phyloP scores from a whole-genome alignment of 306 rosid genomes.

The Echinosophora koreensis region DNA sequence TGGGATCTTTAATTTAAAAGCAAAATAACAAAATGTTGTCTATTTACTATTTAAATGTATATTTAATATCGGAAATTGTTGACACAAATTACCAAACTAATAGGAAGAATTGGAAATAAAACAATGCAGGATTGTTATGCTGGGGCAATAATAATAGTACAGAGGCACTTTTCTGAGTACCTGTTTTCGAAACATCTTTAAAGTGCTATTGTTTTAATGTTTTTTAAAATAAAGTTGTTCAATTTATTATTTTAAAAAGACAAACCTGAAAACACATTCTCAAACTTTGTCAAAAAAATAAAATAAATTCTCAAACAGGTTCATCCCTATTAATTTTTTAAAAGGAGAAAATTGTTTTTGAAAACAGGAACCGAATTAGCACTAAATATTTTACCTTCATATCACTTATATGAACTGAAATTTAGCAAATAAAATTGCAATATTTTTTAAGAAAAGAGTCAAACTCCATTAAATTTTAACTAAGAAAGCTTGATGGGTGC shows the following conservation, averaged over 20 bases:
- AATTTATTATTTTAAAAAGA: conserved; percentile 20
- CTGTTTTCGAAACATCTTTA: conserved; percentile 23
- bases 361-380: conserved; percentile 2
- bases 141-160: not conserved
- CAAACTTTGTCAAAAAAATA: no score
- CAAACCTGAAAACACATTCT: conserved; percentile 13
- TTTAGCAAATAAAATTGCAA: conserved; percentile 19
- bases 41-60: conserved; percentile 36
- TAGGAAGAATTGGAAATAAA: conserved; percentile 19
- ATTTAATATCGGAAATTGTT: not conserved
- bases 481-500: conserved; percentile 14
- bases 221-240: not conserved
- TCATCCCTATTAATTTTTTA: not conserved
- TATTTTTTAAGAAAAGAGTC: conserved; percentile 1
- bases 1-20: conserved; percentile 37
- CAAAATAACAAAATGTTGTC: conserved; percentile 11
- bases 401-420: conserved; percentile 22
- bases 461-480: conserved; percentile 12
- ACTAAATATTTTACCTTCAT: conserved; percentile 15
- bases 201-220: conserved; percentile 18
- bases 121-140: conserved; percentile 24
- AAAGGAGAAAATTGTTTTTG: not conserved
- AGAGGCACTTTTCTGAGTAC: not conserved
- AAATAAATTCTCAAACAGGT: conserved; percentile 31
- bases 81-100: not conserved